Evolutionary conservation across 225 moss, liverwort and hornwort species (phyloP).

Genomic region (Straminergon stramineum): DNA sequence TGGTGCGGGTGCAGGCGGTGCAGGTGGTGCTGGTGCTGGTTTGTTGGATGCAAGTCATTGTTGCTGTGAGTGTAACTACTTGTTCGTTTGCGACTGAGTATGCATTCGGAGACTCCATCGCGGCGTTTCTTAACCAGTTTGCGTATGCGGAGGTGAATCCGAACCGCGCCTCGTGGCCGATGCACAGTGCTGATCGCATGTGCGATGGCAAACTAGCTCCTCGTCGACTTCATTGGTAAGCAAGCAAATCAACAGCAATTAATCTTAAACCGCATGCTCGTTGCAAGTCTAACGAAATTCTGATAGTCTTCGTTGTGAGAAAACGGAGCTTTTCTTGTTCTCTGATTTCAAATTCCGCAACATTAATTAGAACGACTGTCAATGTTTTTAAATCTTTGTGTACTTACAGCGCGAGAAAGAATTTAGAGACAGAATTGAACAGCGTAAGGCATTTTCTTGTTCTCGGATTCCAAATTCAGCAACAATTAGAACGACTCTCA

Average conservation of each 20-base stretch:
- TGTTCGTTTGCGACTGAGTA: neutral
- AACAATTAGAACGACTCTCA: neutral
- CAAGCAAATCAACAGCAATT: neutral
- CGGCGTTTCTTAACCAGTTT: neutral
- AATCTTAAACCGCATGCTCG: neutral
- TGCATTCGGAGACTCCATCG: slow-evolving; percentile 16
- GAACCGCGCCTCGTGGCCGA: neutral
- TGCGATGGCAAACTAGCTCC: slow-evolving; percentile 23
- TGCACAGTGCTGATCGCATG: neutral
- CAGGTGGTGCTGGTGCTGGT: neutral
- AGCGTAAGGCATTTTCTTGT: neutral
- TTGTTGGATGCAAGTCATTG: neutral
- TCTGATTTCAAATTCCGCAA: neutral
- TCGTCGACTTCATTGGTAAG: slow-evolving; percentile 17
- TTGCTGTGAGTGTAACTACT: neutral
- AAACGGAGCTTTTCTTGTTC: neutral
- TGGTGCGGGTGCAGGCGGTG: neutral
- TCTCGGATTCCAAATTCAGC: neutral
- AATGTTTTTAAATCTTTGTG: neutral
- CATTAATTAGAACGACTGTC: neutral
- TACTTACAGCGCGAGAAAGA: neutral
- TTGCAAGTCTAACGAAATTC: neutral
- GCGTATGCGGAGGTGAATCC: neutral
- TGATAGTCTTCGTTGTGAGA: neutral
- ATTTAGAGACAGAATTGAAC: neutral